Conservation (phyloP, 1,284 basidiomycete species). For the Stereum hirsutum region DNA sequence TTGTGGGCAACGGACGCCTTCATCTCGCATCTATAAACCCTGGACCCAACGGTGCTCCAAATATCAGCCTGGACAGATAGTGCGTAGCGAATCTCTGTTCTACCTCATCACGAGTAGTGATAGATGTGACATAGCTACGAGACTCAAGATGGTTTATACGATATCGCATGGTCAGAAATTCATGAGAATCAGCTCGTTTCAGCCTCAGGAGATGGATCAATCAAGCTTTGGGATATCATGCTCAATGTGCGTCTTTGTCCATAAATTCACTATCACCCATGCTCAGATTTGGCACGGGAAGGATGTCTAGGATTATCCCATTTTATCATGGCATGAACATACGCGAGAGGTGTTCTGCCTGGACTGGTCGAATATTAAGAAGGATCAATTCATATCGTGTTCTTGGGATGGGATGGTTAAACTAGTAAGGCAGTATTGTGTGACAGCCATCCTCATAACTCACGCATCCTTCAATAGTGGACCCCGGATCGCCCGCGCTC, state of each 20-base stretch:
- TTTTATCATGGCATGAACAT: conserved; percentile 92
- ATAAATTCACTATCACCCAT: no score
- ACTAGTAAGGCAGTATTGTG: conserved; percentile 45
- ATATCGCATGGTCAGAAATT: conserved; percentile 86
- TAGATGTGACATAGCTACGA: conserved; percentile 59
- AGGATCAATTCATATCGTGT: conserved; percentile 81
- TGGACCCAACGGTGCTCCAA: conserved; percentile 33
- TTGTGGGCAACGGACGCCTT: conserved; percentile 89
- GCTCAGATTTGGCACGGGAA: conserved; percentile 19
- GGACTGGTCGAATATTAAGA: conserved; percentile 95
- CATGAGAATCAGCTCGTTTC: conserved; percentile 93
- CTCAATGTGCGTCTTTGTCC: conserved; percentile 72
- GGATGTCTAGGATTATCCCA: conserved; percentile 68
- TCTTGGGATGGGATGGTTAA: conserved; percentile 94
- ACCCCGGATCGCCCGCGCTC: conserved; percentile 74
- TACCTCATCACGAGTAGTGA: conserved; percentile 14
- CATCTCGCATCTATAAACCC: conserved; percentile 55
- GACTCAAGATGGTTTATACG: conserved; percentile 90
- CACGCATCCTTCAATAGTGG: conserved; percentile 78
- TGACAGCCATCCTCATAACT: no score
- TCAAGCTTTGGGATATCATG: conserved; percentile 88
- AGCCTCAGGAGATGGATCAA: conserved; percentile 85
- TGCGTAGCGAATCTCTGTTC: conserved; percentile 20
- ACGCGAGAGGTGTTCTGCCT: conserved; percentile 89
- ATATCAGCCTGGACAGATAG: conserved; percentile 57